Evolutionary conservation across 495 filamentous ascomycete species (phyloP).

Genomic region (Neurospora cerealis): DNA sequence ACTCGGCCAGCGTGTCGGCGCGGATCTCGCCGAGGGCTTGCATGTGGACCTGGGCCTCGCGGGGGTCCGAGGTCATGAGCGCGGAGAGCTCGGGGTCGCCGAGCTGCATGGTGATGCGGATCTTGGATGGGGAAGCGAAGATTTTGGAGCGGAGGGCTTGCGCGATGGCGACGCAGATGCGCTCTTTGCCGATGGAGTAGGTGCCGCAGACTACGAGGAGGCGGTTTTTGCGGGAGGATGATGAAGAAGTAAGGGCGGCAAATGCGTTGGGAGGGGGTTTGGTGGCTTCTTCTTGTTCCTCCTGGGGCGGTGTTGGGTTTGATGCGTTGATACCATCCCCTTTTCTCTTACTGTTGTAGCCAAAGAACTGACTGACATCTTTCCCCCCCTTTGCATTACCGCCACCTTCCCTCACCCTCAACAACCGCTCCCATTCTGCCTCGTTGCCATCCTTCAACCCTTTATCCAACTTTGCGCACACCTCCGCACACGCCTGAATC

Average conservation of each 20-base stretch:
- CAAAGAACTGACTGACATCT: conserved; percentile 36
- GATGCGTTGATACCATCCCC: conserved; percentile 1
- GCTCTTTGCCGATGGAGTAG: conserved; percentile 96
- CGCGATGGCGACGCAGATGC: conserved; percentile 87
- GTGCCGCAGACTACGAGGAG: conserved; percentile 91
- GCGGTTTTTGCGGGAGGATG: conserved; percentile 25
- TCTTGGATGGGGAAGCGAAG: conserved; percentile 73
- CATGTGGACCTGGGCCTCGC: conserved; percentile 93
- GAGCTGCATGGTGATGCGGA: conserved; percentile 70
- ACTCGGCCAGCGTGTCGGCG: conserved; percentile 78
- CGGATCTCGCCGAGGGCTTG: conserved; percentile 86
- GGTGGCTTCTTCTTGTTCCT: not conserved
- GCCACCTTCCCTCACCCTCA: conserved; percentile 13
- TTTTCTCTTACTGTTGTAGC: conserved; percentile 7
- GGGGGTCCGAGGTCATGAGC: conserved; percentile 68
- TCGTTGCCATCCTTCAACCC: conserved; percentile 23
- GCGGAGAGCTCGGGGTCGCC: conserved; percentile 74
- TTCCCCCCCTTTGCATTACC: conserved; percentile 14
- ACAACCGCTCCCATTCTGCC: conserved; percentile 17
- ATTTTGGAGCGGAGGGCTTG: conserved; percentile 81
- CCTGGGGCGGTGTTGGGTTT: not conserved
- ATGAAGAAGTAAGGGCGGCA: conserved; percentile 10
- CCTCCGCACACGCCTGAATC: conserved; percentile 75
- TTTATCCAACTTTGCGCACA: conserved; percentile 55
- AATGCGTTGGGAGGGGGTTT: conserved; percentile 12